phyloP scores from a whole-genome alignment of 495 filamentous ascomycete species.

The Neurospora tetrasperma region DNA sequence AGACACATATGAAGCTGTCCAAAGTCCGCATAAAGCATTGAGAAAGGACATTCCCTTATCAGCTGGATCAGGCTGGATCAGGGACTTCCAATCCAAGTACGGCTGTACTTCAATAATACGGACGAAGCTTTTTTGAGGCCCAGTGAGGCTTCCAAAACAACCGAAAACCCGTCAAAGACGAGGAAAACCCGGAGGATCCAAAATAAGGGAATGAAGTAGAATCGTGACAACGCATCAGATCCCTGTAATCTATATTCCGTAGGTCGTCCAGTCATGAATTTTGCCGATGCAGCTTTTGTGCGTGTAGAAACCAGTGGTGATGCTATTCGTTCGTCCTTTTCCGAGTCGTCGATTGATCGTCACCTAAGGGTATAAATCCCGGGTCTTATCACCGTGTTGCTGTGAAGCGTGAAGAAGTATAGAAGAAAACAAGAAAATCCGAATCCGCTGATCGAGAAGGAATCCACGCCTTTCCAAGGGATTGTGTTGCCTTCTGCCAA shows the following conservation, averaged over 20 bases:
- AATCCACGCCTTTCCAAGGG: conserved; percentile 1
- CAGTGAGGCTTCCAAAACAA: neutral
- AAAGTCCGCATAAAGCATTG: neutral
- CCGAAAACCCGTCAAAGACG: neutral
- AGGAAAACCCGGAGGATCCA: neutral
- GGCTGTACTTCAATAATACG: neutral
- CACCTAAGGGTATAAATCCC: conserved; percentile 21
- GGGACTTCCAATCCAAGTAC: neutral
- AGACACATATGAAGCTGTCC: neutral
- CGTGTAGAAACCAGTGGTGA: neutral
- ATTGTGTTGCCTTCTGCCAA: neutral
- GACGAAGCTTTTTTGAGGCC: neutral
- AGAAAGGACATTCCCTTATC: neutral
- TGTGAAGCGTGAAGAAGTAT: conserved; percentile 42
- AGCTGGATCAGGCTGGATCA: neutral
- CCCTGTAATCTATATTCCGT: neutral
- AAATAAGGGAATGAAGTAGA: neutral
- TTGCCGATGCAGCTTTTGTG: neutral
- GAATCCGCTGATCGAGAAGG: neutral
- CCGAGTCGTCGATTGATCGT: conserved; percentile 5
- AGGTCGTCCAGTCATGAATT: neutral
- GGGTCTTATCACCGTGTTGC: conserved; percentile 19
- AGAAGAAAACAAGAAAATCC: conserved; percentile 25
- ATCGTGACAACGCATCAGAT: conserved; percentile 9
- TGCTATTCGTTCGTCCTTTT: neutral